Base-by-base conservation (phyloP, 2,329 filamentous ascomycete genomes). In the Bretziella fagacearum region DNA sequence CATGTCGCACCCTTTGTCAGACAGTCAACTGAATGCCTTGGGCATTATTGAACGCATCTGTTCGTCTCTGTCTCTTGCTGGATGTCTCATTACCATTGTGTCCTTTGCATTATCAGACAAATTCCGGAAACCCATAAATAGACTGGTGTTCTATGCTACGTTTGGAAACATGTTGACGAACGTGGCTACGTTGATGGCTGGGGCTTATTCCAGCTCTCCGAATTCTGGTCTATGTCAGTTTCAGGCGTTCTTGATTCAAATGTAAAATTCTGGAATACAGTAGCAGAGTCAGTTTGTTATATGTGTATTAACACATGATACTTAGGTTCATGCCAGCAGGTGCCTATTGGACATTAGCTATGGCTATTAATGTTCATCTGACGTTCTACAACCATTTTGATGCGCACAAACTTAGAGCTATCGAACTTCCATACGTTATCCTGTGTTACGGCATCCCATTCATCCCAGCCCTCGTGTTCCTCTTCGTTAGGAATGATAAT, bases 71-170 rank as follows among this genome's bases (percentile, higher is more conserved):
- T 89, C 84, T 1, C 60, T 91, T 0, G 44, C 80, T 1, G 83
- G 81, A 48, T 82, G 78, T 36, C 54, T 78, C 26, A 75, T 87
- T 58, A 81, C 86, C 56, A 75, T 89, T 46, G 55, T 66, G 47
- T 86, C 81, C 2, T 91, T 87, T 57, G 62, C 73, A 25, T 60
- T 62, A n/a, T 83, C 79, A 26, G 70, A 68, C 13, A 69, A 70
- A 4, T 91, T 91, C 58, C 81, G 82, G 56, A 89, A 86, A 57
- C 81, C 84, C n/a, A 86, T 91, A 63, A 91, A 91, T 57, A 71
- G 84, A 15, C 69, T 93, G 0, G 78, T 89, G 7, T 89, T 93
- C 60, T 91, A 81, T 59, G 84, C 84, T 5, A 81, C 81, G 0
- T 81, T 84, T 56, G 84, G 84, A 6, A 93, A 93, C 56, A 69